Conservation (phyloP, 169 alveolate genomes). For the Plasmodium yoelii region DNA sequence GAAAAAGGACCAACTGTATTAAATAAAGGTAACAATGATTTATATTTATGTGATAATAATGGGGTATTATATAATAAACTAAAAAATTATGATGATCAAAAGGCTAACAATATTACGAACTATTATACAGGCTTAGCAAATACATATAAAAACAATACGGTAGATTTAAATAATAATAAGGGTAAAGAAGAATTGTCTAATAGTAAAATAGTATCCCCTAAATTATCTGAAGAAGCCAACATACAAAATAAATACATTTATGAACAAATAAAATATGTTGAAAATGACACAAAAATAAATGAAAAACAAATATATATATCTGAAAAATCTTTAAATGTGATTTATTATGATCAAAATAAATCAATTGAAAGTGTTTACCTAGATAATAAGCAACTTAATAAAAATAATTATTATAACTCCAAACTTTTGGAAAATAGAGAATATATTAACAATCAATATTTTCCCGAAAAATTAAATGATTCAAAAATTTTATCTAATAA, state of each 20-base stretch:
- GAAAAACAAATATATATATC: background rate
- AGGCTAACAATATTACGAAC: background rate
- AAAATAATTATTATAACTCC: background rate
- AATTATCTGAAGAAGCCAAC: too few relatives aligned
- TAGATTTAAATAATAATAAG: background rate
- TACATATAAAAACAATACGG: conserved; percentile 5
- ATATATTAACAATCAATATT: background rate
- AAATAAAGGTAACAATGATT: background rate
- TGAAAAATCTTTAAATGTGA: background rate
- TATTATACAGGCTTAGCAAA: background rate
- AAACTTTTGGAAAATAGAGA: background rate
- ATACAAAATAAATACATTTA: background rate
- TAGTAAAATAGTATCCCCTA: too few relatives aligned
- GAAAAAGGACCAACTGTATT: background rate
- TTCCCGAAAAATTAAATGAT: too few relatives aligned
- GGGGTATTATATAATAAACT: conserved; percentile 5
- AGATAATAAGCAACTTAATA: background rate
- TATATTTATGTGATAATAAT: background rate
- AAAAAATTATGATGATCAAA: background rate
- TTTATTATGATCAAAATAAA: background rate
- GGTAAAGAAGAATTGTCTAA: background rate
- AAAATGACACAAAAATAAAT: background rate
- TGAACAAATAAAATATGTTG: background rate
- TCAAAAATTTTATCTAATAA: too few relatives aligned
- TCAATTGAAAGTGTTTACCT: background rate